These are phyloP conservation scores for Fusarium scirpi DNA, from an alignment of 2,329 filamentous ascomycete species.

Conservation along the genomic window DNA sequence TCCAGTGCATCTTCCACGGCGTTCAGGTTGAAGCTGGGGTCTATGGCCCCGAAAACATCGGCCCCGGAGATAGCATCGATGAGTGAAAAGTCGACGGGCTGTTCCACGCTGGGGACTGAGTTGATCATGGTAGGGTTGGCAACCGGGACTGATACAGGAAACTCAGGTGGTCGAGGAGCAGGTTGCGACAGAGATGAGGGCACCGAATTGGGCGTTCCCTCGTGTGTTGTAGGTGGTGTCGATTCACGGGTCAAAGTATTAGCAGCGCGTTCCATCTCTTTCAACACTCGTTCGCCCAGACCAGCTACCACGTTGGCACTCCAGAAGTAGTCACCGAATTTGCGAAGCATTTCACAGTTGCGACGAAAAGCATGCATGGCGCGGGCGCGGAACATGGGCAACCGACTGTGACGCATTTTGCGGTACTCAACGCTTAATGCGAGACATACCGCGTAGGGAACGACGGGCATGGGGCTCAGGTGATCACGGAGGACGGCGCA, in stretches of 20 bases:
- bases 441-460: conserved; percentile 72
- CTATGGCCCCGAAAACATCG: conserved; percentile 68
- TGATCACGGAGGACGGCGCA: conserved; percentile 65
- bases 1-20: conserved; percentile 67
- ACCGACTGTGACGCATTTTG: conserved; percentile 71
- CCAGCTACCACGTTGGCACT: conserved; percentile 66
- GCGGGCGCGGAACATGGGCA: conserved; percentile 69
- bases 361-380: conserved; percentile 66
- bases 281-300: conserved; percentile 66
- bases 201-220: conserved; percentile 39
- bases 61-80: conserved; percentile 60
- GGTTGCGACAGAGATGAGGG: conserved; percentile 29
- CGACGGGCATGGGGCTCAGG: conserved; percentile 66
- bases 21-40: conserved; percentile 65
- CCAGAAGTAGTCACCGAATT: conserved; percentile 69
- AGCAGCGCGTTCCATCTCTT: conserved; percentile 67
- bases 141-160: conserved; percentile 21
- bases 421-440: conserved; percentile 72
- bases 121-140: conserved; percentile 47
- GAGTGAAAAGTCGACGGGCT: conserved; percentile 56
- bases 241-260: conserved; percentile 57
- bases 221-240: conserved; percentile 44
- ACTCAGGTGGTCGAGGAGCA: conserved; percentile 27
- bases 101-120: conserved; percentile 49
- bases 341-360: conserved; percentile 65